Conservation (phyloP, 441 rosid species). For the Rhodomyrtus psidioides region DNA sequence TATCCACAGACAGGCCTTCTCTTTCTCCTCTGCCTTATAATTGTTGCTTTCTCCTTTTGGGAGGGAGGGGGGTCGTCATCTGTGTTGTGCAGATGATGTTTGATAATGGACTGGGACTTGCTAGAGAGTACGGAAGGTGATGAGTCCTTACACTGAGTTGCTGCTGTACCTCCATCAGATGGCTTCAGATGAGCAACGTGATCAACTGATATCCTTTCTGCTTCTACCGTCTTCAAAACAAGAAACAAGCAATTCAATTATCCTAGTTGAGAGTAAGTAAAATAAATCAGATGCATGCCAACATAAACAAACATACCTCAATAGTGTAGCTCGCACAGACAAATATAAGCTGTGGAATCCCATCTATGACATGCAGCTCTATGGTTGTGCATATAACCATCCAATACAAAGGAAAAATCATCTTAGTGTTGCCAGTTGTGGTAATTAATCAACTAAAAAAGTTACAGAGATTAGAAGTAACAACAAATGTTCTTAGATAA, state of each 20-base stretch:
- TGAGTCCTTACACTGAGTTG: constrained; percentile 60
- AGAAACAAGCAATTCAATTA: constrained; percentile 1
- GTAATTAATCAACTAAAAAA: background rate
- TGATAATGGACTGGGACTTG: background rate
- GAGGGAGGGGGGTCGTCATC: background rate
- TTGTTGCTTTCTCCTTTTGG: background rate
- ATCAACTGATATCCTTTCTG: constrained; percentile 90
- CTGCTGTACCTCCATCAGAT: constrained; percentile 95
- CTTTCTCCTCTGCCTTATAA: background rate
- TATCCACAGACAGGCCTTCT: background rate
- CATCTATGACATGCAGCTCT: constrained; percentile 95
- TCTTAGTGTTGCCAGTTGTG: background rate
- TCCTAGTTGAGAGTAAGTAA: background rate
- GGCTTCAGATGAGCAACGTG: constrained; percentile 98
- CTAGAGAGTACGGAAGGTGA: background rate
- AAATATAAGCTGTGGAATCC: constrained; percentile 87
- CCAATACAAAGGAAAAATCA: constrained; percentile 1
- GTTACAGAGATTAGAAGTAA: background rate
- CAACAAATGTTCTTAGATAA: background rate
- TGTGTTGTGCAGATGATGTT: background rate
- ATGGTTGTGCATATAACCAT: constrained; percentile 15
- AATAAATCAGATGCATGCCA: background rate
- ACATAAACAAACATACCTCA: constrained; percentile 43
- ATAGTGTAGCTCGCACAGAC: constrained; percentile 81
- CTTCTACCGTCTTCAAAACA: constrained; percentile 72